A percentile compares a stretch with the other conserved stretches of the same genome.
Evolutionary conservation across 1,139 yeast genomes (phyloP).

Genomic region (Blastobotrys apis): DNA sequence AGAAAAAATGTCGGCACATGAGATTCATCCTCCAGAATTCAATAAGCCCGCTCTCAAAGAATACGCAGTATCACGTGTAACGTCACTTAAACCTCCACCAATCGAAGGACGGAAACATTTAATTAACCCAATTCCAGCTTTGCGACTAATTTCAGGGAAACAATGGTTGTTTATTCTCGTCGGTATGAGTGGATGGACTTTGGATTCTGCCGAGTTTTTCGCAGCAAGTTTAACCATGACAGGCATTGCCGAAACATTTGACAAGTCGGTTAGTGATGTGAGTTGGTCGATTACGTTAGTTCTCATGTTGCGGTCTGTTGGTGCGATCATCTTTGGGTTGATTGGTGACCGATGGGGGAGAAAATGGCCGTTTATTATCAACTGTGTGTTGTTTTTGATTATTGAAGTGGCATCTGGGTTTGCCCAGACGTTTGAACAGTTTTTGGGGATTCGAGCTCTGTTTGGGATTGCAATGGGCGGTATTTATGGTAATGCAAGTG

Average conservation of each 20-base stretch:
- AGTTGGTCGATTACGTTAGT: conserved; percentile 65
- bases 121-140: conserved; percentile 54
- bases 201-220: conserved; percentile 79
- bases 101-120: conserved; percentile 27
- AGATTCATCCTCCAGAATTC: conserved; percentile 6
- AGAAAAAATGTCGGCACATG: too few relatives aligned
- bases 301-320: conserved; percentile 55
- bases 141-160: conserved; percentile 42
- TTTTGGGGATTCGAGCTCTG: conserved; percentile 49
- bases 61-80: conserved; percentile 42
- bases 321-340: conserved; percentile 55
- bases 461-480: conserved; percentile 71
- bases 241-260: conserved; percentile 51
- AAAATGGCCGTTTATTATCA: conserved; percentile 49
- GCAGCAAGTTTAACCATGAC: conserved; percentile 60
- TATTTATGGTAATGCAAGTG: conserved; percentile 61
- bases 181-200: conserved; percentile 70
- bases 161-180: conserved; percentile 62
- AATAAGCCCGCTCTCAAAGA: conserved; percentile 27
- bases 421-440: conserved; percentile 45
- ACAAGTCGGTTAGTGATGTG: conserved; percentile 48
- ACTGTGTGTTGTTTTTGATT: conserved; percentile 42
- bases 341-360: conserved; percentile 51
- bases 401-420: conserved; percentile 56
- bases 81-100: conserved; percentile 43